phyloP scores from a whole-genome alignment of 2,329 filamentous ascomycete species.

The Aspergillus tamarii region DNA sequence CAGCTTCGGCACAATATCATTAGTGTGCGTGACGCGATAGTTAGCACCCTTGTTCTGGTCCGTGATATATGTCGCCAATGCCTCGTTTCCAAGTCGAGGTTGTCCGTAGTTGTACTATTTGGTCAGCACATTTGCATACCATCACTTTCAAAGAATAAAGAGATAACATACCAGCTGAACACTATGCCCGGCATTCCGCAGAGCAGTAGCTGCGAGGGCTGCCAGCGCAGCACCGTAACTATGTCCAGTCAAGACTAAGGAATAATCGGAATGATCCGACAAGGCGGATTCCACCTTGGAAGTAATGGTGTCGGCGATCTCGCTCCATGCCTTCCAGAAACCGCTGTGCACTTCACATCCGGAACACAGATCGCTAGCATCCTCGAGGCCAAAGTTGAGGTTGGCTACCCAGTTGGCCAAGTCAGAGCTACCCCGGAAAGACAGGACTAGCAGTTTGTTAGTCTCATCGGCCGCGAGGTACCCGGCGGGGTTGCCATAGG shows the following conservation, averaged over 20 bases:
- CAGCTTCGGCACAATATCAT: constrained; percentile 38
- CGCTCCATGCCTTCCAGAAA: constrained; percentile 50
- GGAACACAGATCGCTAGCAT: constrained; percentile 42
- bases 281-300: constrained; percentile 41
- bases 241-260: constrained; percentile 51
- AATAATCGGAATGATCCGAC: constrained; percentile 41
- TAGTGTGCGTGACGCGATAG: constrained; percentile 38
- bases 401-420: constrained; percentile 34
- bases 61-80: constrained; percentile 36
- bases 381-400: constrained; percentile 28
- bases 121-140: background rate
- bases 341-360: constrained; percentile 47
- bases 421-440: constrained; percentile 39
- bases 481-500: constrained; percentile 46
- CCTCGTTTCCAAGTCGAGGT: constrained; percentile 39
- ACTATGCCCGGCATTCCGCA: constrained; percentile 42
- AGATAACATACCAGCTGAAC: constrained; percentile 44
- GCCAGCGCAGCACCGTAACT: constrained; percentile 54
- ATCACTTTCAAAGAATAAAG: background rate
- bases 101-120: constrained; percentile 42
- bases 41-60: constrained; percentile 26
- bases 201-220: constrained; percentile 45
- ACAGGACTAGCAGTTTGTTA: constrained; percentile 40
- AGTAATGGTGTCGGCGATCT: constrained; percentile 36
- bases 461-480: constrained; percentile 52